Conservation (phyloP, 2,329 filamentous ascomycete genomes). For the Ophiocordyceps camponoti-saundersi region DNA sequence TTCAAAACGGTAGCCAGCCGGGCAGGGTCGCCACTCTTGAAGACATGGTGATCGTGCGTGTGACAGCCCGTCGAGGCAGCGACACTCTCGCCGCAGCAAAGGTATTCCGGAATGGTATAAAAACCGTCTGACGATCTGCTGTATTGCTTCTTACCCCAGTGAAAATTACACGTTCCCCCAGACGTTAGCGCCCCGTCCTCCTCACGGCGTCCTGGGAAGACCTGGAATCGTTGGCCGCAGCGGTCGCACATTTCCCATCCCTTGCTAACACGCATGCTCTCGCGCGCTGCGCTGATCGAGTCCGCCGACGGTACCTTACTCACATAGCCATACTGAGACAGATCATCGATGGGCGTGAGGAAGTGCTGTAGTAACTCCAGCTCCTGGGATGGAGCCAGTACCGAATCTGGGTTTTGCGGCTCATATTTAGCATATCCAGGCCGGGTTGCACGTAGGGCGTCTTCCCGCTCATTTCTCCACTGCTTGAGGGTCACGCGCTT, state of each 20-base stretch:
- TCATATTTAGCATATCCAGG: slow-evolving; percentile 11
- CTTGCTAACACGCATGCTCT: slow-evolving; percentile 46
- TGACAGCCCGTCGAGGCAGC: slow-evolving; percentile 64
- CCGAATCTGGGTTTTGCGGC: slow-evolving; percentile 46
- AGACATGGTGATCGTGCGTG: slow-evolving; percentile 59
- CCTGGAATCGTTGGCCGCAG: slow-evolving; percentile 73
- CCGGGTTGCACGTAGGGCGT: slow-evolving; percentile 18
- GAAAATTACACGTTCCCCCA: slow-evolving; percentile 64
- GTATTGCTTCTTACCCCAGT: slow-evolving; percentile 52
- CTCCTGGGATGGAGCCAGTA: slow-evolving; percentile 51
- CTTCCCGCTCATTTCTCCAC: slow-evolving; percentile 48
- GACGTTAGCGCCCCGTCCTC: slow-evolving; percentile 60
- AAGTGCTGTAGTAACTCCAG: slow-evolving; percentile 44
- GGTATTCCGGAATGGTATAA: slow-evolving; percentile 44
- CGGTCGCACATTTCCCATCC: slow-evolving; percentile 84
- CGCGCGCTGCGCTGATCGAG: slow-evolving; percentile 48
- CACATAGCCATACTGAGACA: slow-evolving; percentile 64
- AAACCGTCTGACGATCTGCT: slow-evolving; percentile 30
- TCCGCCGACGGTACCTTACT: slow-evolving; percentile 44
- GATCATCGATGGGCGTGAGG: slow-evolving; percentile 41
- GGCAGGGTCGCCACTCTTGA: slow-evolving; percentile 63
- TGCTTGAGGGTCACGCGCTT: slow-evolving; percentile 56
- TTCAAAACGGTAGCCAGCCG: slow-evolving; percentile 64
- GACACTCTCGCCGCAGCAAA: slow-evolving; percentile 62
- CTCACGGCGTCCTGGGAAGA: slow-evolving; percentile 70